phyloP scores from a whole-genome alignment of 1,284 basidiomycete genomes.

The Sanghuangporus baumii region DNA sequence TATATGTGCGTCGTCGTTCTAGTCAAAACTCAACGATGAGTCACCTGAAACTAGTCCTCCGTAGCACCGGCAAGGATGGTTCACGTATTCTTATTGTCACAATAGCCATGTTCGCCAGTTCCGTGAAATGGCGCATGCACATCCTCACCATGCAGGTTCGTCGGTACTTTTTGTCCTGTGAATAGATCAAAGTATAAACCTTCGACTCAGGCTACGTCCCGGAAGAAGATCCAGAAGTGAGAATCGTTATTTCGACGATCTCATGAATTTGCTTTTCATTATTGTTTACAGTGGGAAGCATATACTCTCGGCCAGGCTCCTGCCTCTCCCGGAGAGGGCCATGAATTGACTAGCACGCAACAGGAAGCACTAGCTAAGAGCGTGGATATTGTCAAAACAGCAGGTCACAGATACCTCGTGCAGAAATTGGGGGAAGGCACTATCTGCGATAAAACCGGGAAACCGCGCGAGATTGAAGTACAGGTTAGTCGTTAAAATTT shows the following conservation, averaged over 20 bases:
- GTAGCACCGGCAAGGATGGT: conserved; percentile 86
- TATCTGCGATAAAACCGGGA: conserved; percentile 84
- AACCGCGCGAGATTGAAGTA: conserved; percentile 83
- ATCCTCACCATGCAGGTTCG: conserved; percentile 61
- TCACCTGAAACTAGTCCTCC: conserved; percentile 17
- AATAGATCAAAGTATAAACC: neutral
- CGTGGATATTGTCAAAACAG: conserved; percentile 67
- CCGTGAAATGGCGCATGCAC: conserved; percentile 63
- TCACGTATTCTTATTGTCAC: conserved; percentile 95
- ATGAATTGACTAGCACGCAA: conserved; percentile 59
- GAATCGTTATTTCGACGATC: conserved; percentile 5
- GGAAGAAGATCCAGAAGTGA: conserved; percentile 74
- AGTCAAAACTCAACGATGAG: conserved; percentile 17
- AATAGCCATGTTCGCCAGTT: conserved; percentile 87
- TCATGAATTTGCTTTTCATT: conserved; percentile 19
- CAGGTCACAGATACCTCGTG: conserved; percentile 85
- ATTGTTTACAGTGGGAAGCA: conserved; percentile 60
- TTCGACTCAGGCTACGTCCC: conserved; percentile 55
- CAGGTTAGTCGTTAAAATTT: conserved; percentile 51
- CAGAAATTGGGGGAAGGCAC: conserved; percentile 91
- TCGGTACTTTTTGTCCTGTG: conserved; percentile 22
- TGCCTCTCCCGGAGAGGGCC: conserved; percentile 47
- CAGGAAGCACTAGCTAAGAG: conserved; percentile 55
- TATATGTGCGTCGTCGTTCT: conserved; percentile 57
- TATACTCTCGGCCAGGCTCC: conserved; percentile 76